These are phyloP conservation scores for Fomitopsis pulvina DNA, from an alignment of 768 basidiomycete genomes.

Conservation along the genomic window DNA sequence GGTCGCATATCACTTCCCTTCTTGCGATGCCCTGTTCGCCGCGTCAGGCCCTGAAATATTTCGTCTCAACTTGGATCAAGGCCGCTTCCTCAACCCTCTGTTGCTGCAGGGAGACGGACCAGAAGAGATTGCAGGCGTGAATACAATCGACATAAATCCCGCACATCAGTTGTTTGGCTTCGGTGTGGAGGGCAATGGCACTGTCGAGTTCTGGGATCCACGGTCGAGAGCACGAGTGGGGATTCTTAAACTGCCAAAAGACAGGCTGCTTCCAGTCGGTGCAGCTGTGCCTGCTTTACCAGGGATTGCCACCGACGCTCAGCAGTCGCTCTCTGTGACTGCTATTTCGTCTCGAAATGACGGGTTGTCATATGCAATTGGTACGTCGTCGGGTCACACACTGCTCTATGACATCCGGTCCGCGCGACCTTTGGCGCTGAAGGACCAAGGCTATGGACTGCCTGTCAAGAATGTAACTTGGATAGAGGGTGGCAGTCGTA, in stretches of 20 bases:
- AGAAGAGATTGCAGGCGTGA: constrained; percentile 73
- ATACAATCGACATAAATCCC: constrained; percentile 87
- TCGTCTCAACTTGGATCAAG: constrained; percentile 92
- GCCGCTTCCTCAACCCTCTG: constrained; percentile 83
- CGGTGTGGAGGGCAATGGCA: constrained; percentile 80
- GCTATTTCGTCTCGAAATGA: constrained; percentile 81
- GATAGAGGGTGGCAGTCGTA: constrained; percentile 81
- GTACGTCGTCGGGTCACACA: constrained; percentile 93
- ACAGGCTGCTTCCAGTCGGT: constrained; percentile 40
- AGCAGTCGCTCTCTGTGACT: constrained; percentile 56
- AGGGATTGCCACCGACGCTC: constrained; percentile 28
- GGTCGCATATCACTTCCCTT: constrained; percentile 88
- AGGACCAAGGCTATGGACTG: constrained; percentile 96
- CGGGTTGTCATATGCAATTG: constrained; percentile 89
- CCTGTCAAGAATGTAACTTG: constrained; percentile 81
- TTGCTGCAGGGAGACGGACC: constrained; percentile 44
- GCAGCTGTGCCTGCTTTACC: constrained; percentile 25
- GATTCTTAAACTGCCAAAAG: constrained; percentile 51
- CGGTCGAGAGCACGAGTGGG: constrained; percentile 76
- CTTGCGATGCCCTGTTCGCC: constrained; percentile 83
- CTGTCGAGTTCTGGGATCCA: constrained; percentile 95
- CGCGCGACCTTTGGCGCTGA: constrained; percentile 73
- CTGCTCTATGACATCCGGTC: constrained; percentile 92
- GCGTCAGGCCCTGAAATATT: constrained; percentile 86
- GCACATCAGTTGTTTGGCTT: constrained; percentile 88